Base-by-base conservation (phyloP, 116 monocot species). In the Papilionanthe hybrid region DNA sequence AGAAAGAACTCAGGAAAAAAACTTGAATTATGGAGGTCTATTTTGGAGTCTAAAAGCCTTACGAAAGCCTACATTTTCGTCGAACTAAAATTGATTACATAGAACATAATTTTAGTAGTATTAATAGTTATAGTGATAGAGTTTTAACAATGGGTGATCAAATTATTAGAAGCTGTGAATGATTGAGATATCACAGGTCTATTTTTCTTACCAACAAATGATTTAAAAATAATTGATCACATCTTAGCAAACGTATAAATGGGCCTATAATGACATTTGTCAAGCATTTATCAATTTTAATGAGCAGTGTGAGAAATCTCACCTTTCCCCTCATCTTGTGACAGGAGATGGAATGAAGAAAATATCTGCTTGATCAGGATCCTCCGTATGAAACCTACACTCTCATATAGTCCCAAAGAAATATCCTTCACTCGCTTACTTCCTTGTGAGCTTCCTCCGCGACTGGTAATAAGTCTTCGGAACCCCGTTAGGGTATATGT, bases 281-380 rank as follows among this genome's bases (percentile, higher is more conserved):
- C 63, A 9, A 63, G 25, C 25, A 25, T 25, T 1, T 63, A 69
- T 69, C 32, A 69, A 32, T 32, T 32, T 28, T 11, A 69, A 32
- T 13, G 11, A 69, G 32, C 1, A 69, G 37, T 18, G 17, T 69
- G 32, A 30, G 15, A 49, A 75, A 75, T 28, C 48, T 3, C 47
- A 95, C 95, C 91, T 91, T 90, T 41, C 95, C 95, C 55, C 95
- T 82, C 92, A 95, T 95, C 87, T 95, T 95, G 79, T 95, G 95
- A 74, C 87, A 89, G 17, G 95, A 95, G 42, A 95, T 86, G 6
- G 95, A 93, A 95, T 86, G 82, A 95, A 95, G 86, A 95, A 95
- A 30, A 98, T 88, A 76, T 94, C 77, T 22, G 97, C 97, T 72
- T 78, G 42, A n/a, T 91, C 88, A 4, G 97, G 97, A 77, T 98